These are phyloP conservation scores for Taphrina deformans DNA, from an alignment of 1,139 yeast species.

Conservation along the genomic window DNA sequence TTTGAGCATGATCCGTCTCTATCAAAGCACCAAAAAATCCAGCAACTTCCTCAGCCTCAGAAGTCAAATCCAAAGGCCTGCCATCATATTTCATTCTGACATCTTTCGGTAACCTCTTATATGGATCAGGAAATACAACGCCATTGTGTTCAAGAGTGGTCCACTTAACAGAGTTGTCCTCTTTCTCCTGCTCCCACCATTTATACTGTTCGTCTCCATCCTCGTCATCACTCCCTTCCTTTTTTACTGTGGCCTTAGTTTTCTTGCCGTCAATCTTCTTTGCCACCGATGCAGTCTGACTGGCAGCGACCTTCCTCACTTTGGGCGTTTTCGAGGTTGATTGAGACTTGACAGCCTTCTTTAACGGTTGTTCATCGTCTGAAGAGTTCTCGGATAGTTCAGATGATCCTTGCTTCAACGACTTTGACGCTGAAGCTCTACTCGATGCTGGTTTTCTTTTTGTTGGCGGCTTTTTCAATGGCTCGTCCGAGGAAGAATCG, in stretches of 20 bases:
- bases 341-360: conserved; percentile 20
- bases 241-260: conserved; percentile 25
- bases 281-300: conserved; percentile 1
- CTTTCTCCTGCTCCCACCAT: conserved; percentile 84
- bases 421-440: background rate
- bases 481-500: conserved; percentile 15
- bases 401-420: background rate
- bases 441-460: conserved; percentile 30
- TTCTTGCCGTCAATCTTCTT: conserved; percentile 26
- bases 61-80: conserved; percentile 68
- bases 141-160: conserved; percentile 82
- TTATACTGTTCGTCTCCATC: conserved; percentile 66
- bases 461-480: conserved; percentile 21
- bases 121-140: conserved; percentile 88
- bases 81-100: conserved; percentile 77
- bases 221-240: conserved; percentile 45
- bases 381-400: conserved; percentile 8
- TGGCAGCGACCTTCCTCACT: conserved; percentile 13
- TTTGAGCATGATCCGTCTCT: conserved; percentile 83
- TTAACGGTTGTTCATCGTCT: conserved; percentile 20
- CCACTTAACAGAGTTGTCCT: conserved; percentile 83
- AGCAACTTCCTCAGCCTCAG: conserved; percentile 92
- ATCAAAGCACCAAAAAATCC: conserved; percentile 90
- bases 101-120: conserved; percentile 79
- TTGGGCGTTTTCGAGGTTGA: conserved; percentile 11